Evolutionary conservation across 2,329 filamentous ascomycete species (phyloP).

Genomic region (Zopfia rhizophila): DNA sequence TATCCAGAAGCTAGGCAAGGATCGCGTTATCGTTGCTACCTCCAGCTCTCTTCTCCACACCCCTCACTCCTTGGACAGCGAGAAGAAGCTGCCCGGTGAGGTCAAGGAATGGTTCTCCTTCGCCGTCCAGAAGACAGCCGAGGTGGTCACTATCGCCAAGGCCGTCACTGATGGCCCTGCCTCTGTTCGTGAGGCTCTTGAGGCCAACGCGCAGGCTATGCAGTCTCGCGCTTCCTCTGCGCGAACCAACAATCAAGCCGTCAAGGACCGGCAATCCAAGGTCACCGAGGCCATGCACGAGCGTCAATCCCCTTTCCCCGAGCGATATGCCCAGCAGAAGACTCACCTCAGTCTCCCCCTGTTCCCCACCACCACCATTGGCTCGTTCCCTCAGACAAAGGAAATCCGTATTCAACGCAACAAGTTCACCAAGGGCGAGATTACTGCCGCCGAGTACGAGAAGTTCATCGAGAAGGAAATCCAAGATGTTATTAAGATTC

Average conservation of each 20-base stretch:
- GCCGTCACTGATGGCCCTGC: slow-evolving; percentile 93
- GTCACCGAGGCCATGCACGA: slow-evolving; percentile 87
- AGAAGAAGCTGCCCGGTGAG: slow-evolving; percentile 97
- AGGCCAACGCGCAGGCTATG: slow-evolving; percentile 96
- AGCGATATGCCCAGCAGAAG: slow-evolving; percentile 88
- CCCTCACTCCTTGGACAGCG: slow-evolving; percentile 95
- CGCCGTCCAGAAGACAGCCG: slow-evolving; percentile 90
- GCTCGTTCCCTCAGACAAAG: slow-evolving; percentile 99
- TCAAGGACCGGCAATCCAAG: slow-evolving; percentile 95
- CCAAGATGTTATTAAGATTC: slow-evolving; percentile 90
- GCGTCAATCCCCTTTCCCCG: slow-evolving; percentile 89
- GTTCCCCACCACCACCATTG: slow-evolving; percentile 99
- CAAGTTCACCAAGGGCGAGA: slow-evolving; percentile 99
- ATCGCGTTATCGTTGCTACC: slow-evolving; percentile 95
- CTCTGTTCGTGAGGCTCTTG: slow-evolving; percentile 85
- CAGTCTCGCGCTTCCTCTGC: slow-evolving; percentile 89
- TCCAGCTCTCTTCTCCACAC: slow-evolving; percentile 98
- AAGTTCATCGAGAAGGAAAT: slow-evolving; percentile 99
- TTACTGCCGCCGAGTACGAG: slow-evolving; percentile 91
- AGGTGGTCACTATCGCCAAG: slow-evolving; percentile 95
- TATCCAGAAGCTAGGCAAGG: slow-evolving; percentile 95
- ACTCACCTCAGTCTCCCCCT: slow-evolving; percentile 91
- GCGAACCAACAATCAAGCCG: slow-evolving; percentile 95
- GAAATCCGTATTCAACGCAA: slow-evolving; percentile 96
- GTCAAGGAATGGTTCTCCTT: slow-evolving; percentile 99